Conservation (phyloP, 2,329 filamentous ascomycete genomes). For the Sordariomycetes sp. region DNA sequence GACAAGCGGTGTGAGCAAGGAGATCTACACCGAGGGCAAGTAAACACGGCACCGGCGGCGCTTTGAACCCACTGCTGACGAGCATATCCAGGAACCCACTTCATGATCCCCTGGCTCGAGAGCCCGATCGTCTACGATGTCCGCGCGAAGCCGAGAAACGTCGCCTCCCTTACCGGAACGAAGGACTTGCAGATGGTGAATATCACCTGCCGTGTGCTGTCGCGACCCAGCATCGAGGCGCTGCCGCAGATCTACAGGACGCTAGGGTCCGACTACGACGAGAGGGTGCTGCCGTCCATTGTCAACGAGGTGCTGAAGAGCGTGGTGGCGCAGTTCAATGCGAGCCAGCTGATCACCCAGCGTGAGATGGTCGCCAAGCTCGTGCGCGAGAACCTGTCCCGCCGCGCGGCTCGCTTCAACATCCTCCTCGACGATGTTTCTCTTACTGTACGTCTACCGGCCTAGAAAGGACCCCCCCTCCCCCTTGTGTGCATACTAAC, state of each 20-base stretch:
- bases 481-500: not conserved
- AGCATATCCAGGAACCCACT: slow-evolving; percentile 63
- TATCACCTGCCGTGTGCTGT: slow-evolving; percentile 98
- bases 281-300: slow-evolving; percentile 91
- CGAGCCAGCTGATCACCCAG: slow-evolving; percentile 95
- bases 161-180: slow-evolving; percentile 92
- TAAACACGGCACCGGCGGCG: not conserved
- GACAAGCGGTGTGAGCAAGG: slow-evolving; percentile 83
- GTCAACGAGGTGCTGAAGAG: slow-evolving; percentile 99
- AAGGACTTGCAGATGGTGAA: slow-evolving; percentile 99
- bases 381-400: slow-evolving; percentile 85
- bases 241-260: slow-evolving; percentile 97
- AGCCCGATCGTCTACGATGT: slow-evolving; percentile 96
- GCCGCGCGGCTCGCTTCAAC: slow-evolving; percentile 90
- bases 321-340: slow-evolving; percentile 98
- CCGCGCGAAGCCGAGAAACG: slow-evolving; percentile 91
- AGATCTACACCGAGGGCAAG: slow-evolving; percentile 90
- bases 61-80: slow-evolving; percentile 8
- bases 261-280: slow-evolving; percentile 90
- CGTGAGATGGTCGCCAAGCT: slow-evolving; percentile 90
- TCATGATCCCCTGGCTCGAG: slow-evolving; percentile 94
- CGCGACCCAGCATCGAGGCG: slow-evolving; percentile 74
- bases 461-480: no score
- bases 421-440: slow-evolving; percentile 97
- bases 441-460: slow-evolving; percentile 57